phyloP scores from a whole-genome alignment of 768 basidiomycete species.

The Leccinum subgranulosum region DNA sequence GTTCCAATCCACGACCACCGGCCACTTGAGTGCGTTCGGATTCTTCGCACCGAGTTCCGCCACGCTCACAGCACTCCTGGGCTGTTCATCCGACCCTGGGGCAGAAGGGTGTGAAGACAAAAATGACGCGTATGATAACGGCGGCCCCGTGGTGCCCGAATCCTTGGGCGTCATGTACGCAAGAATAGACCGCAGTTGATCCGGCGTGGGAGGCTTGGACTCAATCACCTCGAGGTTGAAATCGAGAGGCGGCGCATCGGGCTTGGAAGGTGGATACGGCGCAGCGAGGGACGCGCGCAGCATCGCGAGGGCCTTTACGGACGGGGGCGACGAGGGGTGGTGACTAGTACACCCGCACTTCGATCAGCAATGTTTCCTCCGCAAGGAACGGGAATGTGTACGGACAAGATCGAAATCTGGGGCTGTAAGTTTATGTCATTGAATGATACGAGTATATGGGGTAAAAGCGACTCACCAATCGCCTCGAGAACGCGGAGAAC shows the following conservation, averaged over 20 bases:
- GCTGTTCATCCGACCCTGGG: constrained; percentile 34
- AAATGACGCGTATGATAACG: constrained; percentile 35
- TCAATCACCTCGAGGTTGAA: constrained; percentile 76
- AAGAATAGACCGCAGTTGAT: constrained; percentile 67
- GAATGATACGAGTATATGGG: neutral
- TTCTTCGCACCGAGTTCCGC: constrained; percentile 50
- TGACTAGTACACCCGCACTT: constrained; percentile 43
- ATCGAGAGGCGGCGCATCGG: constrained; percentile 48
- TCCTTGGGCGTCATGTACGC: constrained; percentile 44
- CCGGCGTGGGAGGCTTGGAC: constrained; percentile 55
- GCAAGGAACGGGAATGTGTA: constrained; percentile 5
- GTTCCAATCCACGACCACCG: constrained; percentile 77
- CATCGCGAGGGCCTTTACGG: constrained; percentile 55
- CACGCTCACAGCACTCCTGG: constrained; percentile 45
- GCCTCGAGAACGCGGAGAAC: constrained; percentile 37
- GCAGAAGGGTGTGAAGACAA: constrained; percentile 61
- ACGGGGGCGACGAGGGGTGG: constrained; percentile 61
- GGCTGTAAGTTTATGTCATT: constrained; percentile 33
- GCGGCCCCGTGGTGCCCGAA: constrained; percentile 29
- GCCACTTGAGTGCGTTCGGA: constrained; percentile 69
- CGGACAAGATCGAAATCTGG: constrained; percentile 67
- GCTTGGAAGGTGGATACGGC: constrained; percentile 57
- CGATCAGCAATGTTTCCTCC: constrained; percentile 7
- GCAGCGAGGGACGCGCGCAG: constrained; percentile 55
- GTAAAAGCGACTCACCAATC: constrained; percentile 26